These are phyloP conservation scores for Juglanconis juglandina DNA, from an alignment of 2,329 filamentous ascomycete species.

Conservation along the genomic window DNA sequence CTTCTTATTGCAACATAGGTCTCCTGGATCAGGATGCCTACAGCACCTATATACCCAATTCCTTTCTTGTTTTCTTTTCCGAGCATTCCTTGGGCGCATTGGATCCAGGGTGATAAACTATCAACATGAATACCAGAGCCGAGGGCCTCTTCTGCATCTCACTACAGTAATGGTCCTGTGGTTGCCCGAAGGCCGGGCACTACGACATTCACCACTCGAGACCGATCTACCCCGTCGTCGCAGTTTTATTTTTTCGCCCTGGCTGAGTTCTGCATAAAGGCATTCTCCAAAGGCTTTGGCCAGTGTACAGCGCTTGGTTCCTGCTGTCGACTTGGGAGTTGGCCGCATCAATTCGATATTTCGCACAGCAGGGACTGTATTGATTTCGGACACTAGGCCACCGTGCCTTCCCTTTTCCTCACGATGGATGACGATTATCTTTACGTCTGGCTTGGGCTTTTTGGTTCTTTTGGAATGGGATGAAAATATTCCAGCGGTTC, in stretches of 20 bases:
- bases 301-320: not conserved
- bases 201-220: not conserved
- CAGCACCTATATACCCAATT: conserved; percentile 15
- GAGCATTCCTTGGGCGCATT: conserved; percentile 17
- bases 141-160: not conserved
- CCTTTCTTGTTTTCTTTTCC: not conserved
- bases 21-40: not conserved
- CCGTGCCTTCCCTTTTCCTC: conserved; percentile 6
- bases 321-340: not conserved
- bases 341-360: conserved; percentile 4
- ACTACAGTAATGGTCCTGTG: not conserved
- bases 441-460: not conserved
- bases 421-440: conserved; percentile 16
- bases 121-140: conserved; percentile 4
- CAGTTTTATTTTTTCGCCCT: not conserved
- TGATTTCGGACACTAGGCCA: not conserved
- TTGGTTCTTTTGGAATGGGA: conserved; percentile 5
- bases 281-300: not conserved
- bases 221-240: not conserved
- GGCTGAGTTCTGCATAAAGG: not conserved
- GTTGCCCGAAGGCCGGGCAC: not conserved
- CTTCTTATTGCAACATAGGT: not conserved
- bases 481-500: conserved; percentile 2
- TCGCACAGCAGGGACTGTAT: not conserved
- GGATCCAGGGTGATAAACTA: conserved; percentile 10